Conservation (phyloP, 306 rosid genomes). For the Fragaria vesca region DNA sequence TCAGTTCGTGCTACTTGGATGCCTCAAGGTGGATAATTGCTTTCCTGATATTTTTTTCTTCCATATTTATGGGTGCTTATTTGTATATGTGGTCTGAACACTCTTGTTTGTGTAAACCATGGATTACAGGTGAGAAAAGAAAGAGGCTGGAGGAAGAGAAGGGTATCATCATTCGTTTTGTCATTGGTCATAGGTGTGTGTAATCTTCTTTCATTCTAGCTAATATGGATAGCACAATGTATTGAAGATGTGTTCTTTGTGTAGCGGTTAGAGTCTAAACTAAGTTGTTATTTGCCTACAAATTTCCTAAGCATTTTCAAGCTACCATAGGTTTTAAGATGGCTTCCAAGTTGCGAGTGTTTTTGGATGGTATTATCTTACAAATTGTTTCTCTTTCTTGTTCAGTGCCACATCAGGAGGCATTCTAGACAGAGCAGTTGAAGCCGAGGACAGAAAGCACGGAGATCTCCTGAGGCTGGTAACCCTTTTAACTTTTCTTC, state of each 20-base stretch:
- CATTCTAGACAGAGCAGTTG: slow-evolving; percentile 93
- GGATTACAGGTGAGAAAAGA: slow-evolving; percentile 75
- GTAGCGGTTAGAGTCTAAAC: background rate
- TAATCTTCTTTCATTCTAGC: slow-evolving; percentile 5
- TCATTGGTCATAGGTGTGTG: slow-evolving; percentile 89
- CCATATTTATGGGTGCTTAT: slow-evolving; percentile 1
- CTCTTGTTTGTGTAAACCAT: slow-evolving; percentile 36
- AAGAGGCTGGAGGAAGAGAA: slow-evolving; percentile 97
- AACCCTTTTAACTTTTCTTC: slow-evolving; percentile 23
- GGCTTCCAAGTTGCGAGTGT: background rate
- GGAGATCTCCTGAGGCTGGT: slow-evolving; percentile 98
- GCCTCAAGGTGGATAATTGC: slow-evolving; percentile 72
- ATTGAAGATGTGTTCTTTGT: background rate
- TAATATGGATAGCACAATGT: background rate
- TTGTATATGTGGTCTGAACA: slow-evolving; percentile 29
- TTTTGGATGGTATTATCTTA: slow-evolving; percentile 2
- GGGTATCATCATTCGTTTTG: slow-evolving; percentile 88
- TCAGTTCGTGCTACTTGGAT: slow-evolving; percentile 96
- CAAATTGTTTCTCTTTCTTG: slow-evolving; percentile 20
- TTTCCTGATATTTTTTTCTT: slow-evolving; percentile 2
- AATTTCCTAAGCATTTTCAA: background rate
- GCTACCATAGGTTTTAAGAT: background rate
- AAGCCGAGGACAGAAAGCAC: slow-evolving; percentile 93
- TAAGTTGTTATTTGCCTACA: background rate
- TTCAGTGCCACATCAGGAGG: slow-evolving; percentile 97